Evolutionary conservation across 2,329 filamentous ascomycete genomes (phyloP), one percentile per base, ranked within the genome.

Genomic region (Xylaria sp.): DNA sequence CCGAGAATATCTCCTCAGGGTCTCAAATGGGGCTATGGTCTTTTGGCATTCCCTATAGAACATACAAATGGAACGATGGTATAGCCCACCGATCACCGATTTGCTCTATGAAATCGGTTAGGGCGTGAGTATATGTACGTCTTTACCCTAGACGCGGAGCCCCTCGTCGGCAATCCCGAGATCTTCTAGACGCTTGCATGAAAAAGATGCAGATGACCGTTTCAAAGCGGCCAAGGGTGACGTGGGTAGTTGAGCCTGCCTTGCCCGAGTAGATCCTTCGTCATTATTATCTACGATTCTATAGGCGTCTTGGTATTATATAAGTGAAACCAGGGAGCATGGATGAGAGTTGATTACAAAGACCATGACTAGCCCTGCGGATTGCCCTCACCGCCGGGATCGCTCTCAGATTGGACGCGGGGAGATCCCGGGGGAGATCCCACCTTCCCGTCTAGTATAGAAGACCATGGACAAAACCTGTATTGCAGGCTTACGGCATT

Each of bases 81-180:
- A 15, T 8, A 39, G 36, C 36, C 15, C 36, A 23, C 23, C 5
- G n/a, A 23, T 6, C 52, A 34, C 18, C 50, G 8, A 34, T 34
- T 57, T 20, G 25, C 15, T 39, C 25, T 15, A 18, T 15, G 39
- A 30, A 28, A 30, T 3, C n/a, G 25, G 18, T 12, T n/a, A 20
- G 39, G 39, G 6, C 25, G 12, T 20, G 25, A 30, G 56, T 28
- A 23, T 45, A 58, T 39, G 12, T 32, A 18, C 39, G n/a, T 15
- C 39, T 15, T n/a, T 30, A 10, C 25, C 13, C n/a, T 13, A 10
- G 15, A 13, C 23, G 3, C 20, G 12, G 12, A n/a, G 10, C 39
- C 43, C 2, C 15, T 46, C 39, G 15, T 57, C 45, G 34, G 41
- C 25, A 48, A 57, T 41, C 55, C 60, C 60, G 60, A 46, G n/a